Evolutionary conservation across 176 grass and related monocot species (phyloP), one percentile per base, ranked within the genome.

Genomic region (Neostapfia colusana): DNA sequence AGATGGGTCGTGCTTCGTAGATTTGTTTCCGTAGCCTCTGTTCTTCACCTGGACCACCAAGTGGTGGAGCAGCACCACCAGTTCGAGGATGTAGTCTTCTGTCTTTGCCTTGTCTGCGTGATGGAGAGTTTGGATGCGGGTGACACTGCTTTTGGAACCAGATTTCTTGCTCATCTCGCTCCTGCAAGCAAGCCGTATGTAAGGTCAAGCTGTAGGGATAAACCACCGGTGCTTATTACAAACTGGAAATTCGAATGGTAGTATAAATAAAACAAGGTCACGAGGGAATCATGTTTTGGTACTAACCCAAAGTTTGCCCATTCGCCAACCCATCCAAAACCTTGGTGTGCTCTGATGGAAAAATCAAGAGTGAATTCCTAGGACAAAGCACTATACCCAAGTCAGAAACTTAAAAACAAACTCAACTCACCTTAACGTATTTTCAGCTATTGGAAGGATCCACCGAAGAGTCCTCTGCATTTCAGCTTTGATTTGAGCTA

Each of bases 271-370:
- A 24, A 59, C 3, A 25, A 7, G 13, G 8, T 35, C 4, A 35
- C 37, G 42, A 69, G 49, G 10, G 45, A 18, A 76, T 43, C 51
- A 54, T 58, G 63, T n/a, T 61, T n/a, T 76, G n/a, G 35, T 71
- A 86, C 95, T 98, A 65, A 98, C 95, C 91, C 89, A 15, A 95
- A 51, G 68, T 88, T 98, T 53, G 95, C 95, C 95, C 95, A 98
- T 54, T 98, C 95, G 17, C 95, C 95, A 6, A 98, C 95, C 91
- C 95, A 95, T 80, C 91, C 95, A 74, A 98, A 98, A 18, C 95
- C 91, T 92, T 98, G 95, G 81, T 98, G 95, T 21, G 89, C 85
- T 82, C 95, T 98, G 89, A 75, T 81, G 35, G 25, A 82, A 70
- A 57, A 53, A 80, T 15, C 40, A 72, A 69, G 69, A 2, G 4